Conservation (phyloP, 202 grass and related monocot species). For the Tripidium arundinaceum region DNA sequence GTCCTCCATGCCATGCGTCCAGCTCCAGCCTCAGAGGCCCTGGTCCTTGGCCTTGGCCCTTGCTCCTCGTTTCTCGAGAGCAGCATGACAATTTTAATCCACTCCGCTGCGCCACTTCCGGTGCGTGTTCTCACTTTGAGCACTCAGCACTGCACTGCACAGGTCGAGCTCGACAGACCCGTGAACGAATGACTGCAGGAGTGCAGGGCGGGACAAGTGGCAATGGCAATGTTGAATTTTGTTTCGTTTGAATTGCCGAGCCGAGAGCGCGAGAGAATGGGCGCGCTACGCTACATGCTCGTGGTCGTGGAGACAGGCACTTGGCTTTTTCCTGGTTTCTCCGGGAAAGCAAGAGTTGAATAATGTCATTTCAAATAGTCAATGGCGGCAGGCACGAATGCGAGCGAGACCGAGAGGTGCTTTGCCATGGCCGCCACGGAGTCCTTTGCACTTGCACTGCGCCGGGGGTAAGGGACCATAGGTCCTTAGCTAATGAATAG, state of each 20-base stretch:
- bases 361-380: background rate
- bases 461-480: background rate
- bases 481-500: too few species aligned
- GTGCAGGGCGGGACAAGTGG: background rate
- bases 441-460: background rate
- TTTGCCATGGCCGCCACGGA: slow-evolving; percentile 24
- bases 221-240: background rate
- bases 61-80: background rate
- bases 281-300: background rate
- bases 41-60: too few species aligned
- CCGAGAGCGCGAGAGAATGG: background rate
- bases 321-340: background rate
- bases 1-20: too few species aligned
- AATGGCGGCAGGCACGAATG: background rate
- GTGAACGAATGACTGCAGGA: background rate
- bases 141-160: too few species aligned
- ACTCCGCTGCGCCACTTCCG: background rate
- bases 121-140: background rate
- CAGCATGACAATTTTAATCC: slow-evolving; percentile 11
- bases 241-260: background rate
- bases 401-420: background rate
- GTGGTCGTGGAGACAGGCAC: background rate
- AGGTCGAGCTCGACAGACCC: too few species aligned
- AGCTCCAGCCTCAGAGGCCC: too few species aligned
- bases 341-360: slow-evolving; percentile 7